Conservation (phyloP, 1,284 basidiomycete genomes). For the Moniliella sp. region DNA sequence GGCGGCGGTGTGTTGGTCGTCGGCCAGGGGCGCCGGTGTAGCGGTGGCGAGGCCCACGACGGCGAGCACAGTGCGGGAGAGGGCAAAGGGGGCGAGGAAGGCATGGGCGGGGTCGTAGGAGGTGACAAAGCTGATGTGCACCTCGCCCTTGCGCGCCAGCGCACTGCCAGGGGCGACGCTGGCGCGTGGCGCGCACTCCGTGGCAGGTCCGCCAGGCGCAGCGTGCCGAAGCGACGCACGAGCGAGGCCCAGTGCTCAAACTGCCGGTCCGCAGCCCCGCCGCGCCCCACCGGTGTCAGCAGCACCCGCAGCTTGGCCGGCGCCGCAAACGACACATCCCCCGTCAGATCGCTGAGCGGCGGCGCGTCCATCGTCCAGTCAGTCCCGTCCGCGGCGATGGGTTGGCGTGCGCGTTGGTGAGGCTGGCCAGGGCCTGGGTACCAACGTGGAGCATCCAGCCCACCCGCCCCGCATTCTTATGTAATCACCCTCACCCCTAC, state of each 20-base stretch:
- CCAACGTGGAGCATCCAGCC: too few relatives aligned
- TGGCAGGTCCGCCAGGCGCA: slow-evolving; percentile 19
- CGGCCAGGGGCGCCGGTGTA: slow-evolving; percentile 1
- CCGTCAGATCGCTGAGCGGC: slow-evolving; percentile 1
- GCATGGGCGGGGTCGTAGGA: slow-evolving; percentile 23
- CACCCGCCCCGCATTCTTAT: too few relatives aligned
- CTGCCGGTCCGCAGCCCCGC: slow-evolving; percentile 7
- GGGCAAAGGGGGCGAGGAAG: slow-evolving; percentile 26
- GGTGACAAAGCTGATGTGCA: slow-evolving; percentile 26
- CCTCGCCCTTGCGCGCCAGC: slow-evolving; percentile 18
- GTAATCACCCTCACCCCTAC: too few relatives aligned
- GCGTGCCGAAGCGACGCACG: slow-evolving; percentile 15
- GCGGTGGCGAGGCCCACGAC: slow-evolving; percentile 14
- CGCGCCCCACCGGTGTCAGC: slow-evolving; percentile 15
- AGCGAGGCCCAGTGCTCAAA: slow-evolving; percentile 19
- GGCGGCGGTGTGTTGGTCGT: not conserved
- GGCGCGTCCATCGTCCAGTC: not conserved
- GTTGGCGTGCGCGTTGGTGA: too few relatives aligned
- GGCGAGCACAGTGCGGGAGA: slow-evolving; percentile 24
- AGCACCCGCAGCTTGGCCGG: slow-evolving; percentile 25
- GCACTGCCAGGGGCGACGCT: slow-evolving; percentile 3
- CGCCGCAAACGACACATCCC: slow-evolving; percentile 9
- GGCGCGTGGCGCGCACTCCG: slow-evolving; percentile 1
- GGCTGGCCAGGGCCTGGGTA: too few relatives aligned
- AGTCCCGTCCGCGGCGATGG: too few relatives aligned